Conservation (phyloP, 768 basidiomycete species). For the Leccinum boreale region DNA sequence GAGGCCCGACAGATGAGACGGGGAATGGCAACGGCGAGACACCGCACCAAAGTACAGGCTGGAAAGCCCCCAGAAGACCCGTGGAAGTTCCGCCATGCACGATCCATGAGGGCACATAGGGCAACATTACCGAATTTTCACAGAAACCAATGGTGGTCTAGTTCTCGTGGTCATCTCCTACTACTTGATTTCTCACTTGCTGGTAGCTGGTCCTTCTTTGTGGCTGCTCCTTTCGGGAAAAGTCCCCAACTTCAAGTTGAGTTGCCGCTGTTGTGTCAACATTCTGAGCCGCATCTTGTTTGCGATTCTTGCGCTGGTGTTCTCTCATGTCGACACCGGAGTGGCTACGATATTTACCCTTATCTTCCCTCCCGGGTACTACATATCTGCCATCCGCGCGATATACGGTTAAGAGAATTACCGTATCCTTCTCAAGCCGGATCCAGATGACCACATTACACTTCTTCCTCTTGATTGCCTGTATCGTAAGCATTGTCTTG, state of each 20-base stretch:
- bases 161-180: conserved; percentile 59
- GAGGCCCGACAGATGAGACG: no score
- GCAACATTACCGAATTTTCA: conserved; percentile 57
- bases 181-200: conserved; percentile 65
- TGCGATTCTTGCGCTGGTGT: conserved; percentile 62
- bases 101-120: no score
- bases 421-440: conserved; percentile 46
- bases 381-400: conserved; percentile 65
- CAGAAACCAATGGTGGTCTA: conserved; percentile 53
- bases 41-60: no score
- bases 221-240: conserved; percentile 67
- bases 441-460: conserved; percentile 56
- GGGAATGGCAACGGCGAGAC: no score
- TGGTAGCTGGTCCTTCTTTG: conserved; percentile 64
- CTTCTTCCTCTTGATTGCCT: conserved; percentile 64
- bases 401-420: conserved; percentile 68
- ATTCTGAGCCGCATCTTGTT: conserved; percentile 58
- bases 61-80: no score
- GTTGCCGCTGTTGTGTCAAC: conserved; percentile 60
- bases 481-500: conserved; percentile 45
- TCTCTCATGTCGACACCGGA: conserved; percentile 39
- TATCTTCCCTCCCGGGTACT: conserved; percentile 74
- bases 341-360: conserved; percentile 61
- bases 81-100: no score
- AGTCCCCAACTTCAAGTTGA: conserved; percentile 51